Conservation (phyloP, 2,329 filamentous ascomycete genomes). For the Alternaria sp. region DNA sequence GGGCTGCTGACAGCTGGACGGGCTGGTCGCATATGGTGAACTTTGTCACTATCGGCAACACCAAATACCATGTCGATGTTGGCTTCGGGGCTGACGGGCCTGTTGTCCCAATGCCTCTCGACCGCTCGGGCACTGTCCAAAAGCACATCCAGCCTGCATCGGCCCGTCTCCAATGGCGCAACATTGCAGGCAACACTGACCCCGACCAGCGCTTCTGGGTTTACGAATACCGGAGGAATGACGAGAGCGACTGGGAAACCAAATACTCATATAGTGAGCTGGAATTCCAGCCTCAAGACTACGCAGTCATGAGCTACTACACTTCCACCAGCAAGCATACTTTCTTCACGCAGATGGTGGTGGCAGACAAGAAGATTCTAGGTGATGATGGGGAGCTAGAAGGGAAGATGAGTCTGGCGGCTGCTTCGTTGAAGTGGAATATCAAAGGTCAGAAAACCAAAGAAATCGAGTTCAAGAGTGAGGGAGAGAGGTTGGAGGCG, state of each 20-base stretch:
- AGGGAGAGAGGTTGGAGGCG: slow-evolving; percentile 53
- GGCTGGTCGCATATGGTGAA: slow-evolving; percentile 55
- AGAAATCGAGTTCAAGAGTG: slow-evolving; percentile 49
- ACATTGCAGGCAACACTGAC: slow-evolving; percentile 42
- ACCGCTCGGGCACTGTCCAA: slow-evolving; percentile 30
- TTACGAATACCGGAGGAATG: slow-evolving; percentile 46
- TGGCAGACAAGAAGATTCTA: slow-evolving; percentile 60
- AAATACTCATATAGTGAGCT: slow-evolving; percentile 67
- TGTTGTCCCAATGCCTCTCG: slow-evolving; percentile 47
- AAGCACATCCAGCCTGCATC: slow-evolving; percentile 40
- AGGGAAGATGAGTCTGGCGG: slow-evolving; percentile 51
- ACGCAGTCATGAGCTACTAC: slow-evolving; percentile 42
- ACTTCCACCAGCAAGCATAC: slow-evolving; percentile 42
- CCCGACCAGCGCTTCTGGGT: slow-evolving; percentile 53
- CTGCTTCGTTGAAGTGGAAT: slow-evolving; percentile 55
- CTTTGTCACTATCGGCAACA: slow-evolving; percentile 47
- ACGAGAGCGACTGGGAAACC: slow-evolving; percentile 61
- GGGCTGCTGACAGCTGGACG: slow-evolving; percentile 27
- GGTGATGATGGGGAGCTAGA: slow-evolving; percentile 43
- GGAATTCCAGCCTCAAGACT: slow-evolving; percentile 45
- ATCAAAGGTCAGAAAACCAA: slow-evolving; percentile 51
- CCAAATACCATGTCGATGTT: slow-evolving; percentile 51
- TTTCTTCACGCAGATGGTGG: slow-evolving; percentile 41
- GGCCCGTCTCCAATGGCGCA: slow-evolving; percentile 43
- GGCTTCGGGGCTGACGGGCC: slow-evolving; percentile 52